Conservation (phyloP, 257 asterid species). For the Cinchona pubescens region DNA sequence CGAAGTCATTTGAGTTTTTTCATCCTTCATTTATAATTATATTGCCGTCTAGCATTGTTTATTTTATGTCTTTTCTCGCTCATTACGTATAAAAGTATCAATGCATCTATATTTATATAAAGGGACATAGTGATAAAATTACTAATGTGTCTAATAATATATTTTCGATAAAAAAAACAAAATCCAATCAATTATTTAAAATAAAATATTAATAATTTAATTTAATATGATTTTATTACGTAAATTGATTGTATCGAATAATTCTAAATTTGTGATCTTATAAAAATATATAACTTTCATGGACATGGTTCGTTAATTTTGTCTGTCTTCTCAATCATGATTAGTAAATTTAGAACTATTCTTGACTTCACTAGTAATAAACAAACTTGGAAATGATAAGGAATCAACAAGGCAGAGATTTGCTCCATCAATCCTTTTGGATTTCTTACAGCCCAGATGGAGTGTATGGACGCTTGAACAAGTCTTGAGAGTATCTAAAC, state of each 20-base stretch:
- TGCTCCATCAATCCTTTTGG: too few species aligned
- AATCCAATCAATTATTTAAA: too few species aligned
- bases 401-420: neutral
- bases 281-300: neutral
- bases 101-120: too few species aligned
- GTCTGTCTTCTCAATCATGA: slow-evolving; percentile 5
- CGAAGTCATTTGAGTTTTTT: slow-evolving; percentile 12
- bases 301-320: neutral
- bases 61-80: neutral
- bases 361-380: neutral
- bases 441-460: neutral
- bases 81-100: too few species aligned
- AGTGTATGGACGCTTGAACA: neutral
- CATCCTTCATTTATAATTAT: slow-evolving; percentile 21
- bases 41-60: slow-evolving; percentile 31
- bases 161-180: too few species aligned
- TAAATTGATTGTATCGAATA: too few species aligned
- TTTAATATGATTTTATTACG: too few species aligned
- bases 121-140: too few species aligned
- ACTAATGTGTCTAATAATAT: too few species aligned
- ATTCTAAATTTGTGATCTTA: too few species aligned
- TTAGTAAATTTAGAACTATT: neutral
- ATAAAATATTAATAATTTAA: too few species aligned
- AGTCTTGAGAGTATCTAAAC: neutral
- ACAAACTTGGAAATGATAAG: neutral